Evolutionary conservation across 1,284 basidiomycete genomes (phyloP).

Genomic region (Peniophora sp.): DNA sequence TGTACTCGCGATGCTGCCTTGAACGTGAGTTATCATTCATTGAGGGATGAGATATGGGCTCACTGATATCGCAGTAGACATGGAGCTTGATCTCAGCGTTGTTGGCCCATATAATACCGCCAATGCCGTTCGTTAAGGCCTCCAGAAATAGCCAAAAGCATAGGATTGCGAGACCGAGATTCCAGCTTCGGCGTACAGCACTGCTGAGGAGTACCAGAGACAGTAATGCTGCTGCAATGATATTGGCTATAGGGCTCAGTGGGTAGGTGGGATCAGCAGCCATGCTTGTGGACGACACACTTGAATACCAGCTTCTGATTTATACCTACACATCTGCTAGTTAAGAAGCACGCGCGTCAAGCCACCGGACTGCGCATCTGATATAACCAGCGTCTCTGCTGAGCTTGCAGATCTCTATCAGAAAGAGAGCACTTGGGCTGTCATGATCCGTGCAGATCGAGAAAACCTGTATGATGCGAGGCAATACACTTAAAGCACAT

Average conservation of each 20-base stretch:
- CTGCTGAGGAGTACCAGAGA: not conserved
- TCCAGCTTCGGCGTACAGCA: not conserved
- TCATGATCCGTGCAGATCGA: no score
- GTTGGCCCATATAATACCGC: not conserved
- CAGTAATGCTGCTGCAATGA: not conserved
- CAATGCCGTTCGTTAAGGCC: not conserved
- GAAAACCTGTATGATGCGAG: no score
- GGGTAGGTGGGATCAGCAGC: not conserved
- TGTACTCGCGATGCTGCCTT: not conserved
- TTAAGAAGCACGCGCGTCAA: no score
- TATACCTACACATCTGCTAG: no score
- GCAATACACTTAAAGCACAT: no score
- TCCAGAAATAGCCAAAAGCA: not conserved
- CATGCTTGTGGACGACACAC: no score
- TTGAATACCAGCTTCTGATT: no score
- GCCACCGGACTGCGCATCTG: no score
- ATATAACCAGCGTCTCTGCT: no score
- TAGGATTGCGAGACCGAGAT: not conserved
- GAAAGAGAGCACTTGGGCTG: no score
- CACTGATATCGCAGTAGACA: not conserved
- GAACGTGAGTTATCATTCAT: no score
- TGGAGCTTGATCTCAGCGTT: not conserved
- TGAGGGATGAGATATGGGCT: not conserved
- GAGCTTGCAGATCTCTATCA: no score
- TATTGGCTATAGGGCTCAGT: not conserved